A percentile compares a stretch with the other conserved stretches of the same genome.
Evolutionary conservation across 129 eudicot genomes (phyloP).

Genomic region (Tagetes patula): DNA sequence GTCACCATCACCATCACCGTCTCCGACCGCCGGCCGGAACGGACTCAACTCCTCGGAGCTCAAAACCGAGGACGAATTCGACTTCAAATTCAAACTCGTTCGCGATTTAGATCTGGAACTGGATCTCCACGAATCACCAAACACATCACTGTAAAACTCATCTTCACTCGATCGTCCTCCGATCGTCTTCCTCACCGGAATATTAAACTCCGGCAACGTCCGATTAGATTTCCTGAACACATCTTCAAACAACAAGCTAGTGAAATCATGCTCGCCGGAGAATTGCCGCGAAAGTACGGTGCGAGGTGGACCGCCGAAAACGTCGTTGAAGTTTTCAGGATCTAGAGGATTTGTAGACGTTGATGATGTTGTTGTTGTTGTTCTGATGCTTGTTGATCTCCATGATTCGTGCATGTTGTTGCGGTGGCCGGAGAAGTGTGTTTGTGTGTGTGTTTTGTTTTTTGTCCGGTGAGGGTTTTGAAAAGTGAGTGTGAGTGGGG

Average conservation of each 20-base stretch:
- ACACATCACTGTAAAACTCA: constrained; percentile 64
- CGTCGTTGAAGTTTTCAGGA: constrained; percentile 69
- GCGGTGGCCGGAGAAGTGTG: background rate
- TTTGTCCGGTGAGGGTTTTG: background rate
- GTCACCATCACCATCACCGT: constrained; percentile 32
- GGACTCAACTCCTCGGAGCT: constrained; percentile 77
- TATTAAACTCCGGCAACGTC: constrained; percentile 70
- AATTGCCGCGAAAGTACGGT: constrained; percentile 52
- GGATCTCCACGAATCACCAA: constrained; percentile 41
- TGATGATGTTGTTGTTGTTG: constrained; percentile 26
- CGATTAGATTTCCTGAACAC: constrained; percentile 49
- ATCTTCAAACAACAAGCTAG: constrained; percentile 43
- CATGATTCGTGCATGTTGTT: constrained; percentile 66
- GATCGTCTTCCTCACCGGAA: constrained; percentile 41
- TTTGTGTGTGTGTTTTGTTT: background rate
- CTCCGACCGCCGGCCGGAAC: constrained; percentile 49
- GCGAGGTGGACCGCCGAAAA: constrained; percentile 86
- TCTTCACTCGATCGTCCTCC: constrained; percentile 5
- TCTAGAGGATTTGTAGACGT: constrained; percentile 30
- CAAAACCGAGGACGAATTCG: constrained; percentile 66
- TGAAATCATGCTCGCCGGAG: constrained; percentile 21
- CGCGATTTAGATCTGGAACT: constrained; percentile 52
- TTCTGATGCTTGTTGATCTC: constrained; percentile 54
- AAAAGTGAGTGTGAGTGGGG: background rate
- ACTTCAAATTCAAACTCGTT: constrained; percentile 28